Evolutionary conservation across 306 rosid genomes (phyloP), one percentile per base, ranked within the genome.

Genomic region (Arachis stenosperma): DNA sequence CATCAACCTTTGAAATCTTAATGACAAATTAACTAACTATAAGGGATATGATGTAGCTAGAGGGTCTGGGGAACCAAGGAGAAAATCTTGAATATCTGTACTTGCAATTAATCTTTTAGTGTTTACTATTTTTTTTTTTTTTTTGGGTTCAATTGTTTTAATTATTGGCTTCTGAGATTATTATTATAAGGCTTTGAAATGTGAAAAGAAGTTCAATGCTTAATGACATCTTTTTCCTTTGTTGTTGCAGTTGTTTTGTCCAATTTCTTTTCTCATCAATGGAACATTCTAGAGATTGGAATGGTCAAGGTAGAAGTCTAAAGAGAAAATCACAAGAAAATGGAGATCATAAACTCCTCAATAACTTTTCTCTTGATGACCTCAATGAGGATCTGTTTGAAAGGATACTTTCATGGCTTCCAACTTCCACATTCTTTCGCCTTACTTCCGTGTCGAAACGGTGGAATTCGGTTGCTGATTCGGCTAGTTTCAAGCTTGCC

Each of bases 321-420:
- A 92, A 89, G 91, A 86, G 96, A 74, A 92, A 92, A 61, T 75
- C 78, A 54, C 76, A 47, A 60, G 90, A 82, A 15, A 58, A 72
- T 70, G 82, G 61, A 54, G 69, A 63, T 9, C 8, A 63, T 67
- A 15, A 17, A 65, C 62, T 67, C 61, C 50, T 81, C 60, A 68
- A 61, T 75, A 65, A 37, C 58, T 81, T 83, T 78, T 74, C 89
- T 37, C 71, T 92, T 77, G 96, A 89, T 39, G 87, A 89, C 79
- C 93, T 92, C 60, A 85, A 88, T 75, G 85, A 92, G 71, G 98
- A 92, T 79, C 81, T 92, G 60, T 87, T 92, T 11, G 98, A 92
- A 66, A 77, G 84, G 82, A 81, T 89, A 58, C 98, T 92, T 50
- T 92, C 96, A 30, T 71, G 96, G 92, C 90, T 92, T 5, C 92